Evolutionary conservation across 1,284 basidiomycete genomes (phyloP), one percentile per base, ranked within the genome.

Genomic region (Stereum hirsutum): DNA sequence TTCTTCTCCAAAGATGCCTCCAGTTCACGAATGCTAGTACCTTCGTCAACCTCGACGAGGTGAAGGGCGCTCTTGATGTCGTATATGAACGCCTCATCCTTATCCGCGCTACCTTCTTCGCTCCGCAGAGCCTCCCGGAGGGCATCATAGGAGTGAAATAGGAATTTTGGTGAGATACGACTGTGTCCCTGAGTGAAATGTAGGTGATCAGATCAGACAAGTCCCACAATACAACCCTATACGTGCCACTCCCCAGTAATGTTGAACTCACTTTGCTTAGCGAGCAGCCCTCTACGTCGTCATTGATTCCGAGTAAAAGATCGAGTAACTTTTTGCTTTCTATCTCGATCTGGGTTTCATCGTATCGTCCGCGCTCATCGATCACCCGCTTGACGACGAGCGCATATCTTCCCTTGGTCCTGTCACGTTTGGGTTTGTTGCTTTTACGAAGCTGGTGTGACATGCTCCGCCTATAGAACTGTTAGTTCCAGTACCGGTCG

Each of bases 351-450:
- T 48, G 45, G 8, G 55, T 57, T 6, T 26, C 27, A 11, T 6
- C 19, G 26, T 49, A 46, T 10, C 39, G 43, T 7, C 56, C 57
- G 25, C 48, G 52, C 28, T 44, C 20, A 47, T 58, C 41, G 26
- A 59, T 56, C 4, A 52, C 10, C 5, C 55, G 53, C 10, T 50
- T 43, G 25, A 58, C 51, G 26, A 55, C 37, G 3, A 59, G 41
- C 6, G 49, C 52, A 8, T 42, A 43, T 27, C 58, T 56, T 56
- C 54, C 33, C 48, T 49, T 25, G 32, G 32, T 2, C 41, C 12
- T 28, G 51, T 53, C 38, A 51, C 52, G 25, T 33, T 32, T 2
- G 52, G 36, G 21, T 55, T 56, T 23, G 24, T 47, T 19, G 55
- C 11, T 57, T 44, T 59, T 59, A 21, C 54, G 51, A 8, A 50